Evolutionary conservation across 345 rosid species (phyloP).

Genomic region (Raphanus sativus): DNA sequence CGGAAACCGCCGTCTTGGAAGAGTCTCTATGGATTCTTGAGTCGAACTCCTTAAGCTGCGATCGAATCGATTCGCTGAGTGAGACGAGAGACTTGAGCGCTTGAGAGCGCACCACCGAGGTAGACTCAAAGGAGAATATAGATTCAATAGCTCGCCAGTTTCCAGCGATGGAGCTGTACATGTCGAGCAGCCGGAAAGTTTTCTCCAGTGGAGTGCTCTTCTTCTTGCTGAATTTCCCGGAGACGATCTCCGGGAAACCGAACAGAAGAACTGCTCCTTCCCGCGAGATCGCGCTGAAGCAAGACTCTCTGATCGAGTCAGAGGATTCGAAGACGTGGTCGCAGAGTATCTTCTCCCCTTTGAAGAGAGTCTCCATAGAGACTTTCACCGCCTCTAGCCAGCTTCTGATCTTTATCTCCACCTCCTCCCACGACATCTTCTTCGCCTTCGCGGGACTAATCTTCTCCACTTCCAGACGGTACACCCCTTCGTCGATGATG

Average conservation of each 20-base stretch:
- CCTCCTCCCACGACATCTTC: conserved; percentile 65
- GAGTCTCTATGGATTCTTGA: conserved; percentile 53
- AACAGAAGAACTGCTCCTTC: conserved; percentile 63
- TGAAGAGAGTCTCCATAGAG: conserved; percentile 57
- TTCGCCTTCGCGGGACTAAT: conserved; percentile 45
- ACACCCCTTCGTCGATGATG: conserved; percentile 72
- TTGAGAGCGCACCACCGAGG: conserved; percentile 47
- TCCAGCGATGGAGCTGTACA: conserved; percentile 54
- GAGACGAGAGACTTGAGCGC: conserved; percentile 53
- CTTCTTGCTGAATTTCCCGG: conserved; percentile 40
- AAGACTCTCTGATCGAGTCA: conserved; percentile 54
- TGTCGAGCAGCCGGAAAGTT: conserved; percentile 62
- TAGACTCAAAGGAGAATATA: conserved; percentile 56
- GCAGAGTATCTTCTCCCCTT: conserved; percentile 69
- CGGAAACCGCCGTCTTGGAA: conserved; percentile 42
- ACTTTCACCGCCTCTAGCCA: conserved; percentile 68
- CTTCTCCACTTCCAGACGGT: conserved; percentile 61
- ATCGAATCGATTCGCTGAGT: conserved; percentile 51
- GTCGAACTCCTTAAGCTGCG: conserved; percentile 49
- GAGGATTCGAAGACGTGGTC: conserved; percentile 69
- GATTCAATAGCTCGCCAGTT: conserved; percentile 63
- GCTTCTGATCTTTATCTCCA: conserved; percentile 53
- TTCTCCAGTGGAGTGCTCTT: conserved; percentile 45
- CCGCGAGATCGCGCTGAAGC: conserved; percentile 60
- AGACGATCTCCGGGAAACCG: conserved; percentile 52